These are phyloP conservation scores for Stephania japonica DNA, from an alignment of 164 flowering plant genomes.

Conservation along the genomic window DNA sequence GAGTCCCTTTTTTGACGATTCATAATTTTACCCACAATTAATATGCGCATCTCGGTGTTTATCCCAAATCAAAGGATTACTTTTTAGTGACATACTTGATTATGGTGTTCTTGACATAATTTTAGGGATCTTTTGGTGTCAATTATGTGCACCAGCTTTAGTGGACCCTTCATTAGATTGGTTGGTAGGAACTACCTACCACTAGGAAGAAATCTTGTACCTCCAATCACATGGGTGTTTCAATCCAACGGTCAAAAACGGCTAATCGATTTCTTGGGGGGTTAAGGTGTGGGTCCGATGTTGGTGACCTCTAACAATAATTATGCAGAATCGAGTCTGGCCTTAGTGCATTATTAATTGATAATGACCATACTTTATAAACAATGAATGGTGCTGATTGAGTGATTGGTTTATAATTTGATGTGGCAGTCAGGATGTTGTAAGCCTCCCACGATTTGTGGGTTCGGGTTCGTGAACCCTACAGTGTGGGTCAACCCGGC, in stretches of 20 bases:
- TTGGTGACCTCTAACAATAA: conserved; percentile 1
- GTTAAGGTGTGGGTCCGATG: background rate
- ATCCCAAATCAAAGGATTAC: too few relatives aligned
- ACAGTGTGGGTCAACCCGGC: conserved; percentile 66
- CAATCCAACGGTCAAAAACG: background rate
- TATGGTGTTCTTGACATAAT: too few relatives aligned
- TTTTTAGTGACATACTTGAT: too few relatives aligned
- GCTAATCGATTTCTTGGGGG: background rate
- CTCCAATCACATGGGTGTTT: background rate
- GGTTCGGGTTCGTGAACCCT: conserved; percentile 72
- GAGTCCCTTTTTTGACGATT: too few relatives aligned
- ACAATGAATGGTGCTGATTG: background rate
- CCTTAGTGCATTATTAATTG: background rate
- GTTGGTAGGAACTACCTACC: background rate
- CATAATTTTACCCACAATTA: too few relatives aligned
- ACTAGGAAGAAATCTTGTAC: background rate
- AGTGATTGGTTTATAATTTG: background rate
- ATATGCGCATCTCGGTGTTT: too few relatives aligned
- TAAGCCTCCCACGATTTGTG: conserved; percentile 86
- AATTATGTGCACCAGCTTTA: background rate
- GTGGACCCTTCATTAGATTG: background rate
- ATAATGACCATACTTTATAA: background rate
- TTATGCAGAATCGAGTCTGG: background rate
- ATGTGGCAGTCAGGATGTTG: conserved; percentile 89
- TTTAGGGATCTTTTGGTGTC: too few relatives aligned